Evolutionary conservation across 306 rosid genomes (phyloP).

Genomic region (Castanopsis chinensis): DNA sequence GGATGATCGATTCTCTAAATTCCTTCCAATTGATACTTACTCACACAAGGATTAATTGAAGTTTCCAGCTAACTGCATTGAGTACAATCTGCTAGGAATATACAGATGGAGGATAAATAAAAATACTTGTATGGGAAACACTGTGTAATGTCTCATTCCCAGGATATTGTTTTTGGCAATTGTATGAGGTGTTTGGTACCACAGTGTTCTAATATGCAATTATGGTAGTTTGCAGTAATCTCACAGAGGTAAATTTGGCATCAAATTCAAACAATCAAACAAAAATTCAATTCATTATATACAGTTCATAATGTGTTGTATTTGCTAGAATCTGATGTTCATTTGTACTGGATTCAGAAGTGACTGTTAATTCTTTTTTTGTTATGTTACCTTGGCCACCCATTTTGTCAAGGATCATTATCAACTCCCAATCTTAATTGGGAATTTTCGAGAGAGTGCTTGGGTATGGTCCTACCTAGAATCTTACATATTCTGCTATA

Average conservation of each 20-base stretch:
- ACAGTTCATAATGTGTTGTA: not conserved
- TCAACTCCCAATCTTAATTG: no score
- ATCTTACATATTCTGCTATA: no score
- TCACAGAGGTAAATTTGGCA: not conserved
- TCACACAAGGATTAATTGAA: slow-evolving; percentile 39
- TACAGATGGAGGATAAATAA: not conserved
- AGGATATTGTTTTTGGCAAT: not conserved
- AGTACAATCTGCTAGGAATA: not conserved
- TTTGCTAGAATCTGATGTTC: not conserved
- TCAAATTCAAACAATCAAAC: not conserved
- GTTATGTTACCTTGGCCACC: not conserved
- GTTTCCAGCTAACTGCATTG: no score
- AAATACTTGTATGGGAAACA: not conserved
- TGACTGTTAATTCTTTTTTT: not conserved
- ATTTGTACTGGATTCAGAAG: not conserved
- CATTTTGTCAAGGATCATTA: not conserved
- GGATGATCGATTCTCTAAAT: slow-evolving; percentile 45
- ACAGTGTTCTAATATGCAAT: not conserved
- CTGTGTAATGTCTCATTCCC: not conserved
- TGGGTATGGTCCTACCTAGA: no score
- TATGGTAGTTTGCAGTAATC: not conserved
- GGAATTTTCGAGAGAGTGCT: no score
- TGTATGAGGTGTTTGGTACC: not conserved
- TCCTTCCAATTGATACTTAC: slow-evolving; percentile 36
- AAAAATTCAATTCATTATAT: not conserved